Base-by-base conservation (phyloP, 2,329 filamentous ascomycete genomes). In the Botrytis fabae region DNA sequence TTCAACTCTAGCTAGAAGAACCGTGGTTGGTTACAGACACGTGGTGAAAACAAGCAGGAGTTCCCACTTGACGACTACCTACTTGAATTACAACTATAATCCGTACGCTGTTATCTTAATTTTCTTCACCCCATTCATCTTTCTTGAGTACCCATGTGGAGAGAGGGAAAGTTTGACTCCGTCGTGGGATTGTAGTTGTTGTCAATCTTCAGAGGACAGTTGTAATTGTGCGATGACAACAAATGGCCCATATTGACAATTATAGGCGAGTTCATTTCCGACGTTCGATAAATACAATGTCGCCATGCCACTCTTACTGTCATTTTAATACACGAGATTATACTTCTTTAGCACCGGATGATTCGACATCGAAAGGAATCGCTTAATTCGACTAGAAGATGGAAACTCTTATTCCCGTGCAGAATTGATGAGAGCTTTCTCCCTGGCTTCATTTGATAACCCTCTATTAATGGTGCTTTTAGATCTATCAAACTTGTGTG, bases 381-480 rank as follows among this genome's bases (percentile, higher is more conserved):
- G 48, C 22, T 10, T 4, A 51, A 51, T 5, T 51, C 2, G 25
- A 51, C 0, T 51, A 51, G 25, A 51, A 51, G 4, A 51, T 3
- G 12, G 5, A 10, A 51, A 14, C 25, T n/a, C 14, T 10, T 6
- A 51, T 51, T 10, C 6, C 12, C 25, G 5, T n/a, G 12, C 5
- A 51, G 10, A 5, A 16, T 14, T 51, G 25, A 51, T 51, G 25
- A 16, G 5, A 51, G 4, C 22, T 14, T n/a, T n/a, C 48, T n/a
- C 48, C 48, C 48, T 51, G 12, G 4, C 25, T 51, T n/a, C 25
- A 51, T 4, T 51, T 51, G 12, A 51, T 12, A 0, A 14, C 12
- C 2, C 4, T 51, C 12, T 4, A 6, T 51, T 0, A n/a, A 1
- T 1, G 48, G 25, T 51, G 7, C 12, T 7, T 51, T 25, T 1